Evolutionary conservation across 306 rosid genomes (phyloP).

Genomic region (Cajanus cajan): DNA sequence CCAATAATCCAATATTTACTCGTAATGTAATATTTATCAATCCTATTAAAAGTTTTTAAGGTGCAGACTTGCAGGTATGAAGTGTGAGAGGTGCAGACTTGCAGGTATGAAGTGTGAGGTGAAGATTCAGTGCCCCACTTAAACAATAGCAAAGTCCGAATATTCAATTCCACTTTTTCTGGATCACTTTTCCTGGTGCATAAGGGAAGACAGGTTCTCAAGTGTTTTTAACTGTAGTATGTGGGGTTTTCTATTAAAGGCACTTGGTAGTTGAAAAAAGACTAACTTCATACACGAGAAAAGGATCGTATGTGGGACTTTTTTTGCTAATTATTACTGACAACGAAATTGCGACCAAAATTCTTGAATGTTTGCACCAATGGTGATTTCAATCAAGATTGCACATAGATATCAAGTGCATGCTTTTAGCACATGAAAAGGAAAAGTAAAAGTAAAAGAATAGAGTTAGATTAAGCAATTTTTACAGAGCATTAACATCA

Average conservation of each 20-base stretch:
- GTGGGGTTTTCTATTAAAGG: constrained; percentile 24
- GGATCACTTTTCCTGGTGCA: neutral
- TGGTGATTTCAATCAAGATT: neutral
- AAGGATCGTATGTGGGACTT: constrained; percentile 12
- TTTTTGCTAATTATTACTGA: neutral
- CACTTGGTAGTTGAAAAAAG: constrained; percentile 23
- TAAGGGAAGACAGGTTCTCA: neutral
- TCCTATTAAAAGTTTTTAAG: neutral
- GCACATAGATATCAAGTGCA: neutral
- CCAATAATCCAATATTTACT: neutral
- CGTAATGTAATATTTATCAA: neutral
- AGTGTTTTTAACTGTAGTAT: neutral
- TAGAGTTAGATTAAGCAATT: neutral
- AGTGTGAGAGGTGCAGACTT: neutral
- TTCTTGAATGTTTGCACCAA: neutral
- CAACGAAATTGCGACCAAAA: neutral
- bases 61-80: neutral
- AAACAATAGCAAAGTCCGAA: neutral
- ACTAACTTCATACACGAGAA: constrained; percentile 24
- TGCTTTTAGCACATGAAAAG: neutral
- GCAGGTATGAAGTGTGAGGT: neutral
- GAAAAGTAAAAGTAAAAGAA: neutral
- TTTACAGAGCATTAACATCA: neutral
- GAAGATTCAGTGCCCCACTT: neutral
- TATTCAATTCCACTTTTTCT: constrained; percentile 4